Evolutionary conservation across 305 asterid species (phyloP).

Genomic region (Fraxinus xanthoxyloides): DNA sequence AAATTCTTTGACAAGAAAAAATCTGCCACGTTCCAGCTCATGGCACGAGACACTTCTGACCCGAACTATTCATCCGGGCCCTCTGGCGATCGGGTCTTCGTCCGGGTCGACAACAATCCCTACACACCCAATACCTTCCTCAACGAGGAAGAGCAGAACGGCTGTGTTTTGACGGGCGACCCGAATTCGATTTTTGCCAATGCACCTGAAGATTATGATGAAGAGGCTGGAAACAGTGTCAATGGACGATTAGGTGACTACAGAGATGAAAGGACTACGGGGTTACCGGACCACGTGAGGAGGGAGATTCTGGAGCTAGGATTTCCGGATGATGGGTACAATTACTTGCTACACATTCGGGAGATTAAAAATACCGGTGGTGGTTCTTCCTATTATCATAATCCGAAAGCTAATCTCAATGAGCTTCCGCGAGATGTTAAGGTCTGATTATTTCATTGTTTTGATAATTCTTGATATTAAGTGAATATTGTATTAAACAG

Average conservation of each 20-base stretch:
- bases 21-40: slow-evolving; percentile 79
- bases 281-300: slow-evolving; percentile 62
- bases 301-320: slow-evolving; percentile 88
- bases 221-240: slow-evolving; percentile 15
- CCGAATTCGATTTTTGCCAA: slow-evolving; percentile 52
- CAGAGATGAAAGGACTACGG: slow-evolving; percentile 9
- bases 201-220: slow-evolving; percentile 50
- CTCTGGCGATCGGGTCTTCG: slow-evolving; percentile 56
- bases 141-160: slow-evolving; percentile 24
- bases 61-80: slow-evolving; percentile 59
- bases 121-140: slow-evolving; percentile 37
- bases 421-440: slow-evolving; percentile 71
- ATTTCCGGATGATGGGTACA: slow-evolving; percentile 92
- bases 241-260: slow-evolving; percentile 17
- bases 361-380: slow-evolving; percentile 85
- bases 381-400: slow-evolving; percentile 41
- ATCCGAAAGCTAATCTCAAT: slow-evolving; percentile 60
- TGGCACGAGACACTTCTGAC: slow-evolving; percentile 84
- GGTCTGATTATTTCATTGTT: slow-evolving; percentile 37
- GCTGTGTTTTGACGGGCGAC: too few relatives aligned
- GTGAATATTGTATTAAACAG: background rate
- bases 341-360: slow-evolving; percentile 65
- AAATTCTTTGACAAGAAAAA: slow-evolving; percentile 82
- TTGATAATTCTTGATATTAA: background rate
- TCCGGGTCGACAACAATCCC: slow-evolving; percentile 69